phyloP scores from a whole-genome alignment of 1,284 basidiomycete genomes.

The Cryptococcus floricola region DNA sequence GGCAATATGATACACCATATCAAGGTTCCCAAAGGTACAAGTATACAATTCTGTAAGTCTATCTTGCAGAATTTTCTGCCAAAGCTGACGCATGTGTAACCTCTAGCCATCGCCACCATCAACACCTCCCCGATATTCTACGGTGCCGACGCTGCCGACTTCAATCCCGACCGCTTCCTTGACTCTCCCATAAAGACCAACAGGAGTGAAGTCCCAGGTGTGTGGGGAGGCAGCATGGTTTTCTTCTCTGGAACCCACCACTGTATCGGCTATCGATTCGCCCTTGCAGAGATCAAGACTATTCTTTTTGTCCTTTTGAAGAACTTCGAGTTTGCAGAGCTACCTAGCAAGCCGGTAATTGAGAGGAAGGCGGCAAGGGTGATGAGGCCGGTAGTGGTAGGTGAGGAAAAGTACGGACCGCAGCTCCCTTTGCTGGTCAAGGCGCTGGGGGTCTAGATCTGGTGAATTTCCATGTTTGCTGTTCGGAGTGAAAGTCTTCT shows the following conservation, averaged over 20 bases:
- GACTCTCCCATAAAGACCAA: conserved; percentile 6
- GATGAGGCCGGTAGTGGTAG: conserved; percentile 37
- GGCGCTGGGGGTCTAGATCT: neutral
- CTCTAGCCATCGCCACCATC: conserved; percentile 52
- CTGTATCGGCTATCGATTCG: conserved; percentile 69
- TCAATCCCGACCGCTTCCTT: conserved; percentile 50
- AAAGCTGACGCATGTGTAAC: neutral
- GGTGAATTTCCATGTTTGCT: too few relatives aligned
- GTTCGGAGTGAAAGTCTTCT: too few relatives aligned
- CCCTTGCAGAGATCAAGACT: conserved; percentile 62
- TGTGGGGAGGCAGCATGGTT: conserved; percentile 62
- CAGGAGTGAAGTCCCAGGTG: conserved; percentile 55
- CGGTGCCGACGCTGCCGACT: conserved; percentile 64
- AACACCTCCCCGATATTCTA: conserved; percentile 62
- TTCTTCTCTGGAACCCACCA: conserved; percentile 64
- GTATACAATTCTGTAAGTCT: conserved; percentile 41
- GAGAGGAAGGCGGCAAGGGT: conserved; percentile 8
- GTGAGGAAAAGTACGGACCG: conserved; percentile 33
- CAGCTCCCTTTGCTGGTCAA: conserved; percentile 43
- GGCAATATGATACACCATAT: conserved; percentile 43
- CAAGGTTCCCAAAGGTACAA: conserved; percentile 49
- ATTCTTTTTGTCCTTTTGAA: conserved; percentile 58
- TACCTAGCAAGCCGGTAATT: conserved; percentile 36
- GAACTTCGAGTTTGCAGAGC: conserved; percentile 57
- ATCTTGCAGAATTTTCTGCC: neutral